Conservation (phyloP, 345 rosid genomes). For the Aethionema arabicum region DNA sequence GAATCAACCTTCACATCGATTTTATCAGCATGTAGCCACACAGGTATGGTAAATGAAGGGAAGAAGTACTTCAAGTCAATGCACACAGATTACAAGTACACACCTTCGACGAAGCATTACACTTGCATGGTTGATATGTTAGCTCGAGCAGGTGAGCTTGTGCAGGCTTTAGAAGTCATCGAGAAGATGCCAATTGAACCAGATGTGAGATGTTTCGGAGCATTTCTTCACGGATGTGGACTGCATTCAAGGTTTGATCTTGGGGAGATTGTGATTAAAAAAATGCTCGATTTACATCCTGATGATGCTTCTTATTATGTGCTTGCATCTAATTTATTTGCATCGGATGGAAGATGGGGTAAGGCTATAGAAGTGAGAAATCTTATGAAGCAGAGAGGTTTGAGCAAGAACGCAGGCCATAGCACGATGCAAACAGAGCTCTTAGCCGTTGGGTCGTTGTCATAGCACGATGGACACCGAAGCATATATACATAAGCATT, state of each 20-base stretch:
- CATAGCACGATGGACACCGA: neutral
- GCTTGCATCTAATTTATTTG: slow-evolving; percentile 70
- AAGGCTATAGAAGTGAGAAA: slow-evolving; percentile 61
- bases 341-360: slow-evolving; percentile 83
- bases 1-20: slow-evolving; percentile 72
- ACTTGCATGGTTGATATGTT: slow-evolving; percentile 79
- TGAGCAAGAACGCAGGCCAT: slow-evolving; percentile 56
- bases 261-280: slow-evolving; percentile 62
- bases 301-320: slow-evolving; percentile 78
- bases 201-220: slow-evolving; percentile 55
- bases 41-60: slow-evolving; percentile 80
- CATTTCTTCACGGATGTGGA: slow-evolving; percentile 89
- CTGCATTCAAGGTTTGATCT: slow-evolving; percentile 84
- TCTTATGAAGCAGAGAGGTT: slow-evolving; percentile 65
- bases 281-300: slow-evolving; percentile 64
- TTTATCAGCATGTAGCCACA: slow-evolving; percentile 73
- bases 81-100: slow-evolving; percentile 58
- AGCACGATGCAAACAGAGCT: slow-evolving; percentile 55
- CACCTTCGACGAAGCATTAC: slow-evolving; percentile 74
- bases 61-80: slow-evolving; percentile 60
- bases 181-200: slow-evolving; percentile 72
- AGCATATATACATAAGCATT: slow-evolving; percentile 26
- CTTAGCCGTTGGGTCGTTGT: slow-evolving; percentile 1
- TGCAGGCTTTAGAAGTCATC: slow-evolving; percentile 71
- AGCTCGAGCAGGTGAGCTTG: slow-evolving; percentile 84